Conservation (phyloP, 805 yeast genomes). For the Wickerhamomyces bisporus region DNA sequence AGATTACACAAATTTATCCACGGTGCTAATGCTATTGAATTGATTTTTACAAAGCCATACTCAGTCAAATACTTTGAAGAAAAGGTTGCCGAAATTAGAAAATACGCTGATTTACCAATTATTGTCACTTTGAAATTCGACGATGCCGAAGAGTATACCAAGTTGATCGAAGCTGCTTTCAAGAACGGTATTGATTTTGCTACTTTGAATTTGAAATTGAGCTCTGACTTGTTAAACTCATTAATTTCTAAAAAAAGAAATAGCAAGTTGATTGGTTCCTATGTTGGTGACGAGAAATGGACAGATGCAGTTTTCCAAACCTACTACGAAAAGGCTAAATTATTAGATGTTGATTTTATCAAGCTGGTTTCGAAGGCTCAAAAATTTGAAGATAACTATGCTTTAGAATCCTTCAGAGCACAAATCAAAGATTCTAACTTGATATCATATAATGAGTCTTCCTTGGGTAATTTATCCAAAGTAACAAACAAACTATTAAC, state of each 20-base stretch:
- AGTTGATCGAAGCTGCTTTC: conserved; percentile 56
- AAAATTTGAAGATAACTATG: conserved; percentile 59
- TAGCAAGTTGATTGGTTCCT: conserved; percentile 79
- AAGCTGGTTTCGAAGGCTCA: conserved; percentile 81
- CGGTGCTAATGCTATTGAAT: conserved; percentile 80
- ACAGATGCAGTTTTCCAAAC: conserved; percentile 43
- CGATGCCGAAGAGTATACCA: conserved; percentile 40
- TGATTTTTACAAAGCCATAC: conserved; percentile 54
- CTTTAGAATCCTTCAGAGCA: conserved; percentile 63
- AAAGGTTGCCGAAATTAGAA: conserved; percentile 68
- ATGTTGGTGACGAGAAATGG: conserved; percentile 46
- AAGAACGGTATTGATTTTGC: conserved; percentile 76
- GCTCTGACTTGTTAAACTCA: conserved; percentile 47
- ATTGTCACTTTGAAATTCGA: conserved; percentile 74
- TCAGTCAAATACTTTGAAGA: conserved; percentile 56
- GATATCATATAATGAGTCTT: conserved; percentile 81
- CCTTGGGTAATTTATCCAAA: conserved; percentile 70
- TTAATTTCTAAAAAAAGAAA: conserved; percentile 48
- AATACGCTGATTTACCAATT: conserved; percentile 63
- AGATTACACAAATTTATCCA: conserved; percentile 44
- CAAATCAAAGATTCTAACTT: conserved; percentile 53
- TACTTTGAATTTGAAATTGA: conserved; percentile 72
- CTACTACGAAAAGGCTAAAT: conserved; percentile 57
- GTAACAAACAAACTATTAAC: conserved; percentile 72
- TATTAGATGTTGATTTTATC: conserved; percentile 63